These are phyloP conservation scores for Quercus rubra DNA, from an alignment of 306 rosid species.

Conservation along the genomic window DNA sequence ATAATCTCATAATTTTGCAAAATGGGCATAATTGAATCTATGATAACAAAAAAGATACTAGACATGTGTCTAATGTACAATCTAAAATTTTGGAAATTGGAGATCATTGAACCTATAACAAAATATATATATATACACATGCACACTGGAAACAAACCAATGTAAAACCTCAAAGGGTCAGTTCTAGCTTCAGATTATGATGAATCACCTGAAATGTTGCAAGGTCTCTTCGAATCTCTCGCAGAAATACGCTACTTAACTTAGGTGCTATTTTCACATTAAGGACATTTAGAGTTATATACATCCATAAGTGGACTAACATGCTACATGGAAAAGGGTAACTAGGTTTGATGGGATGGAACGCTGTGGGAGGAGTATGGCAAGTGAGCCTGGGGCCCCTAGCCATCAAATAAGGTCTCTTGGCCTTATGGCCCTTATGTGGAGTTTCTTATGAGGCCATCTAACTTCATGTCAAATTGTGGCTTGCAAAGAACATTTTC, in stretches of 20 bases:
- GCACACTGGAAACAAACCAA: no score
- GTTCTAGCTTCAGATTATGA: slow-evolving; percentile 16
- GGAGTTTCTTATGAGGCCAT: not conserved
- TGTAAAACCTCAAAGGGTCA: not conserved
- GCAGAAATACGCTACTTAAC: not conserved
- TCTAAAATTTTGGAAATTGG: not conserved
- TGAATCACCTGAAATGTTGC: not conserved
- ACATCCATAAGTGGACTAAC: not conserved
- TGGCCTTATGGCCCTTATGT: not conserved
- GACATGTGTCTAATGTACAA: not conserved
- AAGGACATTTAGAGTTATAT: not conserved
- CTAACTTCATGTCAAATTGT: not conserved
- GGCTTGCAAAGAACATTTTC: not conserved
- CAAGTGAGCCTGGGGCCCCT: not conserved
- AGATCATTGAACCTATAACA: not conserved
- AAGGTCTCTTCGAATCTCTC: not conserved
- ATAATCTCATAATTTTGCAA: not conserved
- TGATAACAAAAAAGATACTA: not conserved
- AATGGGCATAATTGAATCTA: not conserved
- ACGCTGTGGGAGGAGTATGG: not conserved
- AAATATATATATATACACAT: no score
- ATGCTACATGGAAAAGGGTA: not conserved
- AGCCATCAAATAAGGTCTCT: not conserved
- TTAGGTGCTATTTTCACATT: not conserved
- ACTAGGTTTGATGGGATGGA: not conserved